phyloP scores from a whole-genome alignment of 345 rosid genomes.

The Brassica incana region DNA sequence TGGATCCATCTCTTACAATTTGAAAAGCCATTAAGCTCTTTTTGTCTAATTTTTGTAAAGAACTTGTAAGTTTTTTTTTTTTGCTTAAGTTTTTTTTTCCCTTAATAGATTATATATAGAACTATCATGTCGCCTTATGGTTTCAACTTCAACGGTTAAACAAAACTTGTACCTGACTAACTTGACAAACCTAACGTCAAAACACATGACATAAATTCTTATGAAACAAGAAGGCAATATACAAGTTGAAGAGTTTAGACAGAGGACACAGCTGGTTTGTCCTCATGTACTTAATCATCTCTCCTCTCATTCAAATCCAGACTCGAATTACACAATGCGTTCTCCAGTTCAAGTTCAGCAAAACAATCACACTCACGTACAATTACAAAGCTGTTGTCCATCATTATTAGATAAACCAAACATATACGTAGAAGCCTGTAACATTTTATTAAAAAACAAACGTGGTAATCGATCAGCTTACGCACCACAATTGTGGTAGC shows the following conservation, averaged over 20 bases:
- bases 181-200: slow-evolving; percentile 24
- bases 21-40: background rate
- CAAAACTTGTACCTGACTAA: background rate
- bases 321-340: background rate
- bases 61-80: too few relatives aligned
- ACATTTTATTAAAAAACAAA: slow-evolving; percentile 21
- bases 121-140: background rate
- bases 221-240: background rate
- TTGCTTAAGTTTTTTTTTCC: too few relatives aligned
- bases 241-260: slow-evolving; percentile 4
- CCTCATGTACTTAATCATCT: slow-evolving; percentile 5
- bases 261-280: slow-evolving; percentile 23
- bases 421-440: background rate
- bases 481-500: slow-evolving; percentile 36
- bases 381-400: background rate
- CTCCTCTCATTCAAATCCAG: slow-evolving; percentile 11
- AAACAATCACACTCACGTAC: slow-evolving; percentile 30
- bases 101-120: too few relatives aligned
- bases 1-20: background rate
- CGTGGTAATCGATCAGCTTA: slow-evolving; percentile 39
- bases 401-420: background rate
- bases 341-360: background rate
- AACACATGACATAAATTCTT: slow-evolving; percentile 6
- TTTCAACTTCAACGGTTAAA: background rate
- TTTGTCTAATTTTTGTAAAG: too few relatives aligned